Percentiles rank a stretch among this genome's conserved stretches.
Evolutionary conservation across 23 red algal genomes (phyloP).

Genomic region (Gracilaria caudata): DNA sequence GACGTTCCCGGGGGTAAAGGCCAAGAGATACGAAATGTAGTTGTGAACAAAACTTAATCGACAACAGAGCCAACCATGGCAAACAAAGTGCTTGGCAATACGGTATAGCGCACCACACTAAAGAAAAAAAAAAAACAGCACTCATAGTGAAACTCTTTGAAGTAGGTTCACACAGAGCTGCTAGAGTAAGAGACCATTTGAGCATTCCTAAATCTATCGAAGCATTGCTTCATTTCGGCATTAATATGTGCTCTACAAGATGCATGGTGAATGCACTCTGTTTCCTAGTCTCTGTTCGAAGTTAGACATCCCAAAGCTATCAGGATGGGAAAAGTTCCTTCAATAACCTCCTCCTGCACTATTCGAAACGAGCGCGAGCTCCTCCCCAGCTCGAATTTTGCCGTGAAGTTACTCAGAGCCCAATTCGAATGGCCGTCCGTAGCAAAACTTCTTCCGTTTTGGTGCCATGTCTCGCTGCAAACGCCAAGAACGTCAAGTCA

Average conservation of each 20-base stretch:
- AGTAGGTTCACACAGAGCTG: too few relatives aligned
- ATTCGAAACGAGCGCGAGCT: too few relatives aligned
- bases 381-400: background rate
- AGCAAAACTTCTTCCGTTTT: constrained; percentile 10
- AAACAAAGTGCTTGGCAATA: too few relatives aligned
- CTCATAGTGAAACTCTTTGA: background rate
- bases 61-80: background rate
- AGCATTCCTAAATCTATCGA: background rate
- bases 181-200: too few relatives aligned
- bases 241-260: background rate
- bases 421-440: background rate
- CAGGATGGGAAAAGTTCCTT: too few relatives aligned
- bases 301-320: too few relatives aligned
- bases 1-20: too few relatives aligned
- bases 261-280: too few relatives aligned
- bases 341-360: too few relatives aligned
- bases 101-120: too few relatives aligned
- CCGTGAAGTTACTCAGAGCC: background rate
- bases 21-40: background rate
- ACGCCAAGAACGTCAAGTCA: background rate
- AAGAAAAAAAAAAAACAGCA: too few relatives aligned
- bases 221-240: background rate
- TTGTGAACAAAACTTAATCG: background rate
- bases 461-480: constrained; percentile 11
- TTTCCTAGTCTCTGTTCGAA: too few relatives aligned